Percentiles rank a stretch among this genome's conserved stretches.
Evolutionary conservation across 441 rosid genomes (phyloP).

Genomic region (Aleurites moluccanus): DNA sequence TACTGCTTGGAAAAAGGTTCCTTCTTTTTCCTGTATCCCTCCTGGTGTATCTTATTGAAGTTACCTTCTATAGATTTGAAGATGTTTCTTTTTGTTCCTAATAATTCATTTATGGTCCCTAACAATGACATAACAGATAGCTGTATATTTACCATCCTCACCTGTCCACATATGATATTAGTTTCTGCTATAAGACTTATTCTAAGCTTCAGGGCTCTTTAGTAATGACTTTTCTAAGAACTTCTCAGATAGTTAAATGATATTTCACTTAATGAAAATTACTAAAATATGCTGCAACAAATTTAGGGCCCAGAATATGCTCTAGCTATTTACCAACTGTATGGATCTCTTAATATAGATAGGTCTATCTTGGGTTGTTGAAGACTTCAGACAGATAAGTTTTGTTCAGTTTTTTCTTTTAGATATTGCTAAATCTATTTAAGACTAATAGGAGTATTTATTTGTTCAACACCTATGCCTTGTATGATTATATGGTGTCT

Average conservation of each 20-base stretch:
- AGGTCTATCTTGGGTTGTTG: not conserved
- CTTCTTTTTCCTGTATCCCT: constrained; percentile 16
- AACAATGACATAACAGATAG: not conserved
- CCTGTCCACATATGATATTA: not conserved
- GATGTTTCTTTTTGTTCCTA: not conserved
- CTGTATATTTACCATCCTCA: not conserved
- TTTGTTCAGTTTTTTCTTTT: not conserved
- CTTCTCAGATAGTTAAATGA: not conserved
- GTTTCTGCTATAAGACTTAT: not conserved
- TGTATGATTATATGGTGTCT: not conserved
- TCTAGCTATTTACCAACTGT: not conserved
- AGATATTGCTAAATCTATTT: not conserved
- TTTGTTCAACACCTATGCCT: not conserved
- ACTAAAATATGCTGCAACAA: not conserved
- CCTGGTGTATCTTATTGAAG: constrained; percentile 6
- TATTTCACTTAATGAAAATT: not conserved
- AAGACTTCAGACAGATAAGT: not conserved
- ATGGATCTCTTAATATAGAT: not conserved
- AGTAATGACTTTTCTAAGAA: not conserved
- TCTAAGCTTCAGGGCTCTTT: not conserved
- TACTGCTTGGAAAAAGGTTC: constrained; percentile 83
- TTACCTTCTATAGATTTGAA: not conserved
- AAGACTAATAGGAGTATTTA: not conserved
- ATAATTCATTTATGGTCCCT: not conserved
- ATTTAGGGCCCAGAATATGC: not conserved